A percentile compares a stretch with the other conserved stretches of the same genome.
These are phyloP conservation scores for Boehmeria nivea DNA, from an alignment of 306 rosid species.

Conservation along the genomic window DNA sequence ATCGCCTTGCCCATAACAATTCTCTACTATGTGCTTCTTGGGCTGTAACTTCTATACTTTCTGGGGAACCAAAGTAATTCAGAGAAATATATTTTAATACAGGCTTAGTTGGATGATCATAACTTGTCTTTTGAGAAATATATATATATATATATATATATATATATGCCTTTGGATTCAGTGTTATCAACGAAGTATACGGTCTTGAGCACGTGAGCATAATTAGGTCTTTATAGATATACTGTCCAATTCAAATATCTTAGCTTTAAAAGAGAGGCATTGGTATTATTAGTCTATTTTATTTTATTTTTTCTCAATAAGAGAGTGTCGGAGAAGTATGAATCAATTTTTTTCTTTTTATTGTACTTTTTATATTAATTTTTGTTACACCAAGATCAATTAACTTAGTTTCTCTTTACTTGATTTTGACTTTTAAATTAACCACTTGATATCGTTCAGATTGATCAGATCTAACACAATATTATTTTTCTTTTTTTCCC, in stretches of 20 bases:
- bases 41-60: conserved; percentile 41
- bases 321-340: background rate
- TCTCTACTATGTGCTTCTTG: conserved; percentile 73
- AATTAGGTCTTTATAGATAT: conserved; percentile 1
- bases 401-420: background rate
- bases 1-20: conserved; percentile 78
- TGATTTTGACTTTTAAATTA: conserved; percentile 1
- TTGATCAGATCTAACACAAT: too few species aligned
- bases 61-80: conserved; percentile 17
- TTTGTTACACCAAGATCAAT: conserved; percentile 5
- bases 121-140: background rate
- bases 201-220: conserved; percentile 20
- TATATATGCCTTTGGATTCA: conserved; percentile 36
- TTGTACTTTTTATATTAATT: background rate
- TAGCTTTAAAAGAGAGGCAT: background rate
- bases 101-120: conserved; percentile 26
- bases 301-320: background rate
- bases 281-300: background rate
- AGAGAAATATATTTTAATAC: conserved; percentile 7
- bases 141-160: background rate
- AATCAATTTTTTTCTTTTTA: background rate
- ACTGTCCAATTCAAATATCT: background rate
- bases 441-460: too few species aligned
- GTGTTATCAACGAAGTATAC: conserved; percentile 23
- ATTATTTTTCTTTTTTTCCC: too few species aligned